Evolutionary conservation across 345 rosid genomes (phyloP).

Genomic region (Angophora floribunda): DNA sequence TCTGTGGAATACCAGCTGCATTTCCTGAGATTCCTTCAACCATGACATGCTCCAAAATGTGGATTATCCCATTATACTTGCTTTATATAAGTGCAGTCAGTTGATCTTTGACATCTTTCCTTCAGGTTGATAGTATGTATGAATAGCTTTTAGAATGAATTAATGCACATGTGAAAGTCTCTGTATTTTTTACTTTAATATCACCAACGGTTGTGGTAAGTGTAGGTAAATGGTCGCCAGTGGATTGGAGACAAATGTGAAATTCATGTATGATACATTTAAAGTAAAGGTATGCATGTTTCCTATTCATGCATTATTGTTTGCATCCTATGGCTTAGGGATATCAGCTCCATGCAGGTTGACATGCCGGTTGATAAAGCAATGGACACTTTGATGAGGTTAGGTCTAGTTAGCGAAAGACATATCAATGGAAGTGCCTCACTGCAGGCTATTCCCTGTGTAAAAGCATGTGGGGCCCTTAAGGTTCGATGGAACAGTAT

Average conservation of each 20-base stretch:
- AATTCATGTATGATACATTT: conserved; percentile 58
- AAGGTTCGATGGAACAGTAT: conserved; percentile 58
- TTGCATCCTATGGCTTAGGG: not conserved
- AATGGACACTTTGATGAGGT: conserved; percentile 44
- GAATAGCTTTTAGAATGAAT: not conserved
- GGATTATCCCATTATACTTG: not conserved
- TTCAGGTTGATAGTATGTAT: not conserved
- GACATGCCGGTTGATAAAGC: conserved; percentile 88
- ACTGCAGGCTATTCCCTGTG: conserved; percentile 48
- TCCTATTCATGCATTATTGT: not conserved
- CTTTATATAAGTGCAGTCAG: not conserved
- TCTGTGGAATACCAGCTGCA: not conserved
- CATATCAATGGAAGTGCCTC: conserved; percentile 26
- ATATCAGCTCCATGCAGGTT: conserved; percentile 29
- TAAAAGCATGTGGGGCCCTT: conserved; percentile 46
- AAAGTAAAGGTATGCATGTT: conserved; percentile 44
- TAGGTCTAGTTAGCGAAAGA: conserved; percentile 57
- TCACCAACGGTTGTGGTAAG: not conserved
- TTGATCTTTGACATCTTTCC: not conserved
- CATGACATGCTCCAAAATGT: not conserved
- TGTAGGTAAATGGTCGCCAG: conserved; percentile 36
- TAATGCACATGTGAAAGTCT: not conserved
- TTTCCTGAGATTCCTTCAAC: not conserved
- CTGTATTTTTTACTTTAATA: not conserved
- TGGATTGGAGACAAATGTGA: conserved; percentile 64